Base-by-base conservation (phyloP, 306 rosid genomes). In the Lotus japonicus region DNA sequence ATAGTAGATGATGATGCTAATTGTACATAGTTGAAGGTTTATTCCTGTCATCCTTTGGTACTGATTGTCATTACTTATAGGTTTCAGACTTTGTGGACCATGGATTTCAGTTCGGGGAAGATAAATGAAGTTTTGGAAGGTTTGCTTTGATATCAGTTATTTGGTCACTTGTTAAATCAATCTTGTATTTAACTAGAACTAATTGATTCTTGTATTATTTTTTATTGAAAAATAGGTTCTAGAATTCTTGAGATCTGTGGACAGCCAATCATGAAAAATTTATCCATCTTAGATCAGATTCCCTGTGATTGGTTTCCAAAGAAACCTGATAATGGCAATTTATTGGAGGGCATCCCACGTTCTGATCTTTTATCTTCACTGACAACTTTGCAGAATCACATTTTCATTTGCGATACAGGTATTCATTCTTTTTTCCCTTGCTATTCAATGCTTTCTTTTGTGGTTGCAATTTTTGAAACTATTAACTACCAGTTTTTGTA, bases 401-500 rank as follows among this genome's bases (percentile, higher is more conserved):
- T 82, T 71, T 71, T 94, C 78, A 71, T 88, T 45, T 86, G 89
- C 62, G 98, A 90, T 73, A 78, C 74, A 39, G 95, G 97, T 94
- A 82, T 71, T 60, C 13, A n/a, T n/a, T n/a, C n/a, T n/a, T 72
- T 75, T 49, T 73, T 46, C 16, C 33, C 4, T 33, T 68, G 17
- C 38, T 48, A 45, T 52, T 67, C 28, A 11, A 11, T 68, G 9
- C 16, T 18, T 66, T 64, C 64, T 45, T 58, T 7, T 14, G 5
- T 75, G n/a, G 57, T 36, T 61, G 64, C 74, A 19, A 68, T 73
- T 46, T 46, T 54, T 33, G 54, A 38, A 58, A 71, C 46, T 76
- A 17, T 49, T 71, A 45, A 64, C 71, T 69, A 56, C 70, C 57
- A 73, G 31, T 80, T 66, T 66, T n/a, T 81, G 66, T 74, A 57